Conservation (phyloP, 768 basidiomycete genomes). For the Tylopilus sp. region DNA sequence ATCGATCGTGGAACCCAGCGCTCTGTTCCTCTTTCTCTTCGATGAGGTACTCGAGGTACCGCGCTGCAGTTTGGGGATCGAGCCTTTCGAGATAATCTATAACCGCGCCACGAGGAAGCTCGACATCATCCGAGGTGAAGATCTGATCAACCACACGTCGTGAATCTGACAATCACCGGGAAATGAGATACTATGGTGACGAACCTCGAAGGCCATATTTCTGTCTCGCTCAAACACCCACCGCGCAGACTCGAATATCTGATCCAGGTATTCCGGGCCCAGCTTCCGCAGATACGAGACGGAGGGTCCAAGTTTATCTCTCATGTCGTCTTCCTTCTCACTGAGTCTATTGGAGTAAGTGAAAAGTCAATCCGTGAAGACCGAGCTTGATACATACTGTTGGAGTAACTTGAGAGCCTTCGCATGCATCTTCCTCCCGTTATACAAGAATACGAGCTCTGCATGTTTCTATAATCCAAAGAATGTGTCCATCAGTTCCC, state of each 20-base stretch:
- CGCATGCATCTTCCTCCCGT: conserved; percentile 92
- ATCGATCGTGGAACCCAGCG: conserved; percentile 77
- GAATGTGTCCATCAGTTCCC: background rate
- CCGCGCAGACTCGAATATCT: conserved; percentile 75
- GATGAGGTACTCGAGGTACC: conserved; percentile 86
- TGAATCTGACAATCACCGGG: background rate
- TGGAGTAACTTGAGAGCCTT: conserved; percentile 83
- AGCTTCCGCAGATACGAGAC: conserved; percentile 90
- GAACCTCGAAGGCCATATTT: conserved; percentile 74
- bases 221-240: conserved; percentile 83
- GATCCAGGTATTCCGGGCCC: conserved; percentile 74
- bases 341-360: conserved; percentile 55
- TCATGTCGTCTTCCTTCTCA: conserved; percentile 68
- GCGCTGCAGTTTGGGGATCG: conserved; percentile 62
- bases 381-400: conserved; percentile 51
- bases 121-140: conserved; percentile 93
- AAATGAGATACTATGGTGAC: background rate
- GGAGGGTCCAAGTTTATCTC: conserved; percentile 79
- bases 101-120: conserved; percentile 76
- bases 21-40: conserved; percentile 66
- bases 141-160: conserved; percentile 48
- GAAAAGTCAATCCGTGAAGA: background rate
- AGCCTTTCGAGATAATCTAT: conserved; percentile 75
- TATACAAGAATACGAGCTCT: conserved; percentile 88
- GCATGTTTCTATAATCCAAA: conserved; percentile 67